Percentiles rank a stretch among this genome's conserved stretches.
phyloP scores from a whole-genome alignment of 1,284 basidiomycete species.

The Erythrobasidium hasegawianum region DNA sequence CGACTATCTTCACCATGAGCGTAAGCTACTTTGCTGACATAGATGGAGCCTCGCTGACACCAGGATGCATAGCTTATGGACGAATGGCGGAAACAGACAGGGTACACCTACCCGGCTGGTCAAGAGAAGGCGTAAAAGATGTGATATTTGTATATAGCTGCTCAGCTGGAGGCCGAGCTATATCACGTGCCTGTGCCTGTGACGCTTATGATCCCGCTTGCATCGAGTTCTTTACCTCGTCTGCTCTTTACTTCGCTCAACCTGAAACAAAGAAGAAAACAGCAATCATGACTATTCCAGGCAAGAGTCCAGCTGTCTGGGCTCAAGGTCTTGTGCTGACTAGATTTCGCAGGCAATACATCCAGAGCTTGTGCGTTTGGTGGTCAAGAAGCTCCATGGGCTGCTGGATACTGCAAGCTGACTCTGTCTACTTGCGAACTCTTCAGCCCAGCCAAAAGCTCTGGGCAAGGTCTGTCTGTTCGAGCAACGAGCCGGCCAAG shows the following conservation, averaged over 20 bases:
- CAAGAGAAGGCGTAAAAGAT: constrained; percentile 44
- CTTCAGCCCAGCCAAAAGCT: constrained; percentile 28
- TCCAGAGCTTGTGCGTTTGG: constrained; percentile 19
- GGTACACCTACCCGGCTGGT: constrained; percentile 47
- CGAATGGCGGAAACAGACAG: constrained; percentile 48
- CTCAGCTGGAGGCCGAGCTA: neutral
- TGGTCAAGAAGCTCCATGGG: neutral
- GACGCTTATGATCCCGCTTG: neutral
- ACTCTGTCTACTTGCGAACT: neutral
- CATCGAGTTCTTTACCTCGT: neutral
- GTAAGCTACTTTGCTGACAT: constrained; percentile 37
- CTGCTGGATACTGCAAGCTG: neutral
- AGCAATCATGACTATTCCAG: constrained; percentile 29
- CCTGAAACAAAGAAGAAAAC: neutral
- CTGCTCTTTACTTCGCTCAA: neutral
- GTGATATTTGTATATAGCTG: too few relatives aligned
- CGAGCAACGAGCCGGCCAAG: neutral
- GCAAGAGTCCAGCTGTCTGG: constrained; percentile 2
- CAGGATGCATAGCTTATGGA: constrained; percentile 49
- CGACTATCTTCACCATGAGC: constrained; percentile 49
- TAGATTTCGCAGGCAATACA: constrained; percentile 19
- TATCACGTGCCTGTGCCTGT: neutral
- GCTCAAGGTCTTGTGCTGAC: too few relatives aligned
- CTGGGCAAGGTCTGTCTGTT: constrained; percentile 8
- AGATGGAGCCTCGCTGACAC: constrained; percentile 13